These are phyloP conservation scores for Bipolaris cookei DNA, from an alignment of 2,329 filamentous ascomycete genomes.

Conservation along the genomic window DNA sequence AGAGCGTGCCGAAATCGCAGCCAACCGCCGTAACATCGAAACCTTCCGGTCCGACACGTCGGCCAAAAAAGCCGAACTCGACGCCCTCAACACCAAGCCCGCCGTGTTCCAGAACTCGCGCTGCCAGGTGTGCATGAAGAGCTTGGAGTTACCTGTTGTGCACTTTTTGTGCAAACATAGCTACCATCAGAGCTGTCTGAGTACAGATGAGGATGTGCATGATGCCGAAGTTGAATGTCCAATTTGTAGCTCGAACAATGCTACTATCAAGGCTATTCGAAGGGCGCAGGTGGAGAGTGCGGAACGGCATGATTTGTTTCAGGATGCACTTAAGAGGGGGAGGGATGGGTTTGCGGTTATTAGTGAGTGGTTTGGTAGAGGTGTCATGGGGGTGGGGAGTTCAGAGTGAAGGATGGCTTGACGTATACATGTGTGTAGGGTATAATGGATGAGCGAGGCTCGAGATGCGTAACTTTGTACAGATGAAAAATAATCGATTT, in stretches of 20 bases:
- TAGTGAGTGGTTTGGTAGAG: constrained; percentile 92
- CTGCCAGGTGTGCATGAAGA: constrained; percentile 79
- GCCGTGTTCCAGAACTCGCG: constrained; percentile 89
- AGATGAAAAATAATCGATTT: too few relatives aligned
- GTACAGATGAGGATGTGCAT: constrained; percentile 64
- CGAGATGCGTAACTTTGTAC: too few relatives aligned
- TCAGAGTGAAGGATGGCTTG: constrained; percentile 25
- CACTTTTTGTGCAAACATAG: constrained; percentile 98
- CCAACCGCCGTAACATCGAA: constrained; percentile 80
- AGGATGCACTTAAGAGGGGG: constrained; percentile 75
- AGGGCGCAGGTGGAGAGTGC: constrained; percentile 85
- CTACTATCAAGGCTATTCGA: constrained; percentile 86
- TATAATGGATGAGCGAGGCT: too few relatives aligned
- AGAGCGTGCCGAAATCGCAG: constrained; percentile 83
- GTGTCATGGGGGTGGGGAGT: constrained; percentile 73
- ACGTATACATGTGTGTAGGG: neutral
- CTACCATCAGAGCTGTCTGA: constrained; percentile 91
- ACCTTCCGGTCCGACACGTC: constrained; percentile 86
- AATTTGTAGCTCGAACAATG: constrained; percentile 81
- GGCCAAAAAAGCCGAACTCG: constrained; percentile 77
- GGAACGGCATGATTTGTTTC: constrained; percentile 87
- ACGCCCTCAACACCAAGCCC: constrained; percentile 77
- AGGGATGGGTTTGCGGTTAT: constrained; percentile 88
- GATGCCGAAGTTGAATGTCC: constrained; percentile 80
- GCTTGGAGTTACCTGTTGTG: constrained; percentile 85